These are phyloP conservation scores for Borovskyia barvae DNA, from an alignment of 208 protist species.

Conservation along the genomic window DNA sequence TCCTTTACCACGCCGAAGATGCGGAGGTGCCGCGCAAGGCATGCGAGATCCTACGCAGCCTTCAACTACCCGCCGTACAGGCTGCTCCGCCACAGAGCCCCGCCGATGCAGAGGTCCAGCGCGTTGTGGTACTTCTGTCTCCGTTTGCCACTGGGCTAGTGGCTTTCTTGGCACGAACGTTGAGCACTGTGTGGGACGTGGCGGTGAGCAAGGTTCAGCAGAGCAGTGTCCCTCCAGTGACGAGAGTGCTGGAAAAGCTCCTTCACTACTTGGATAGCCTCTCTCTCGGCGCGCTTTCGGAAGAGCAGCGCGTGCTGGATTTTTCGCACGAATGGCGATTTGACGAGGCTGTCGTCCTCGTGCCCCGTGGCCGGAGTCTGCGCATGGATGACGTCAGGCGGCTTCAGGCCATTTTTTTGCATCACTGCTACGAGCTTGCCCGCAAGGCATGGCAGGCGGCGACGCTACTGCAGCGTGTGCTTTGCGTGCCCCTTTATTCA, in stretches of 20 bases:
- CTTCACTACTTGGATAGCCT: slow-evolving; percentile 31
- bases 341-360: slow-evolving; percentile 35
- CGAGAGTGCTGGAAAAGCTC: slow-evolving; percentile 19
- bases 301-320: slow-evolving; percentile 26
- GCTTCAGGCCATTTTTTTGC: slow-evolving; percentile 44
- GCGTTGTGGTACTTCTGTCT: slow-evolving; percentile 66
- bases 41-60: slow-evolving; percentile 59
- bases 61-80: slow-evolving; percentile 51
- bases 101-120: slow-evolving; percentile 11
- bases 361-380: slow-evolving; percentile 31
- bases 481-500: slow-evolving; percentile 41
- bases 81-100: slow-evolving; percentile 22
- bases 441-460: slow-evolving; percentile 61
- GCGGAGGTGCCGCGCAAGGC: slow-evolving; percentile 56
- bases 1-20: slow-evolving; percentile 37
- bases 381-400: slow-evolving; percentile 41
- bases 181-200: slow-evolving; percentile 72
- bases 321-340: slow-evolving; percentile 45
- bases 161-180: slow-evolving; percentile 56
- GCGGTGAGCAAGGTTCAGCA: slow-evolving; percentile 32
- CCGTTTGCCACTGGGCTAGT: slow-evolving; percentile 63
- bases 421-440: slow-evolving; percentile 38
- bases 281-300: slow-evolving; percentile 19
- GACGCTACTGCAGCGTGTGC: slow-evolving; percentile 52
- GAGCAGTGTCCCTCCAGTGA: slow-evolving; percentile 5